Base-by-base conservation (phyloP, 139 green algal species). In the Chlorella ohadii region DNA sequence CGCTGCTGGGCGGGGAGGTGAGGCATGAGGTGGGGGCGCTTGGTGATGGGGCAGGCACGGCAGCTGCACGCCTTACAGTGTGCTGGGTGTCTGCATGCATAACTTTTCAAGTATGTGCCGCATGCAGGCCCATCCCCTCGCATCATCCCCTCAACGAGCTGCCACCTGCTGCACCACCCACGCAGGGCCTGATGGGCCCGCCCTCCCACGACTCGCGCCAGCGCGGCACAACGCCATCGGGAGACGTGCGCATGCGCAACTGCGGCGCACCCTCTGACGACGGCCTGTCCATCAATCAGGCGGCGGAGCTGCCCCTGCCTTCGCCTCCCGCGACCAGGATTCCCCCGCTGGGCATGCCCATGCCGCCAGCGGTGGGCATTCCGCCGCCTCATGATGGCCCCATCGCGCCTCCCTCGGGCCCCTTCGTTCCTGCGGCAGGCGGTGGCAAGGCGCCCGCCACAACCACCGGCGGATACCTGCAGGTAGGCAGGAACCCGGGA, bases 361-460 rank as follows among this genome's bases (percentile, higher is more conserved):
- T 83, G 78, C 55, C 61, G 6, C 1, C 74, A 15, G 55, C 76
- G 57, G 28, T 44, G 66, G 44, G 59, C 66, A 66, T 79, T 22
- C 72, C 25, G 38, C 70, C 38, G 0, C 70, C 70, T 23, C 36
- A 34, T 33, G 59, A 31, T 31, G 28, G 36, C 72, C 72, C 44
- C n/a, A n/a, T 65, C n/a, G 38, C 72, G 15, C 72, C 72, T 17
- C 44, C 44, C 27, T 47, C 76, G 7, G 68, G 33, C 7, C 44
- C 44, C 34, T 75, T 34, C 68, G 6, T 38, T n/a, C 33, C 68
- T 56, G 9, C 22, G 51, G 12, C 51, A 22, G 51, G 12, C 15
- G 76, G 76, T 3, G 76, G 76, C 76, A 82, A 82, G 59, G 76
- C 57, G 36, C 76, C 76, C 28, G 76, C 76, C 59, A 82, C 76